These are phyloP conservation scores for Beauveria varroae DNA, from an alignment of 2,329 filamentous ascomycete genomes.

Conservation along the genomic window DNA sequence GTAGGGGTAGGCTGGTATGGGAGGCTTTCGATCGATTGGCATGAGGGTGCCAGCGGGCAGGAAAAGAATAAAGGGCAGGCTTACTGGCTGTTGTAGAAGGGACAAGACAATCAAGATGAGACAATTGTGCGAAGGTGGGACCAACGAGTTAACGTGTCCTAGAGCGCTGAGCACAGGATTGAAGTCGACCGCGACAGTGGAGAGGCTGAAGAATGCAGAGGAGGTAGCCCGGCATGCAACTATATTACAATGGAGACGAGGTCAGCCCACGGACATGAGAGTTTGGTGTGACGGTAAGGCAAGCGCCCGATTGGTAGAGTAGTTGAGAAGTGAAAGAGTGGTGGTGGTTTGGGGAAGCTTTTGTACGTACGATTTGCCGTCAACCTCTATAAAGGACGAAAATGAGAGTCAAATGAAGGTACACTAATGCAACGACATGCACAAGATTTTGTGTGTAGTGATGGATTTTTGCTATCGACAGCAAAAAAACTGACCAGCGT, in stretches of 20 bases:
- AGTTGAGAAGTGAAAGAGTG: constrained; percentile 21
- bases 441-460: background rate
- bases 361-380: constrained; percentile 34
- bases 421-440: constrained; percentile 9
- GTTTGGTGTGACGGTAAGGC: constrained; percentile 25
- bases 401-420: constrained; percentile 10
- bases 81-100: constrained; percentile 43
- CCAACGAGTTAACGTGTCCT: constrained; percentile 61
- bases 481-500: constrained; percentile 6
- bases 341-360: constrained; percentile 22
- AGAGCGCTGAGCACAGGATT: constrained; percentile 37
- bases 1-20: constrained; percentile 21
- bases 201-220: constrained; percentile 29
- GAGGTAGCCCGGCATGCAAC: constrained; percentile 30
- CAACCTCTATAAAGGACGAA: constrained; percentile 12
- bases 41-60: constrained; percentile 12
- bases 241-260: constrained; percentile 17
- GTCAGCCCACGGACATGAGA: constrained; percentile 26
- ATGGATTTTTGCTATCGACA: constrained; percentile 4
- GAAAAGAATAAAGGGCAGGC: constrained; percentile 26
- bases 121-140: constrained; percentile 45
- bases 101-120: constrained; percentile 39
- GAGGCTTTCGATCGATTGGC: constrained; percentile 19
- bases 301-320: constrained; percentile 16
- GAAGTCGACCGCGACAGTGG: constrained; percentile 36